Conservation (phyloP, 2,329 filamentous ascomycete genomes). For the Gliomastix tumulicola region DNA sequence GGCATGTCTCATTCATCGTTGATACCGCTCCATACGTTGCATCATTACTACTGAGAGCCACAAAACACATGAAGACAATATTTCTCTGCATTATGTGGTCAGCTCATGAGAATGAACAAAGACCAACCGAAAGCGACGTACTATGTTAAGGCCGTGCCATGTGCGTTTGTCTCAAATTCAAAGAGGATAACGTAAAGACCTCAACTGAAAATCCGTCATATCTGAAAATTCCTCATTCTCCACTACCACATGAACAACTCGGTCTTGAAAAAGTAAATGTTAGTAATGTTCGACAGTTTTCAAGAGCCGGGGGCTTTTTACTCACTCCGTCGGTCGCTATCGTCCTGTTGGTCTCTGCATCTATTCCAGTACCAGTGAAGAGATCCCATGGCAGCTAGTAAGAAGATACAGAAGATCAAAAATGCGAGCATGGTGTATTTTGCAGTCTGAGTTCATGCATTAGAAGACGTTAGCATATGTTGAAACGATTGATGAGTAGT, state of each 20-base stretch:
- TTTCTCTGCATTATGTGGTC: too few relatives aligned
- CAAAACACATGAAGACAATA: too few relatives aligned
- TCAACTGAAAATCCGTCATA: slow-evolving; percentile 4
- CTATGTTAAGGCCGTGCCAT: too few relatives aligned
- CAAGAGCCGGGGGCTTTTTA: too few relatives aligned
- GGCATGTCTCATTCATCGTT: too few relatives aligned
- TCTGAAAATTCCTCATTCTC: slow-evolving; percentile 5
- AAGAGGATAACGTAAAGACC: slow-evolving; percentile 4
- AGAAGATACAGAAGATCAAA: neutral
- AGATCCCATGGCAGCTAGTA: slow-evolving; percentile 2
- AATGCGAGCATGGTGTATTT: slow-evolving; percentile 6
- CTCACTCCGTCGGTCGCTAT: neutral
- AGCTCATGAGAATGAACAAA: too few relatives aligned
- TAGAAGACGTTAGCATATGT: too few relatives aligned
- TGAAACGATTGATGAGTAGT: too few relatives aligned
- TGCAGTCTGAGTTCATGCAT: slow-evolving; percentile 1
- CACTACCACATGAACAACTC: neutral
- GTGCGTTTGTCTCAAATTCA: too few relatives aligned
- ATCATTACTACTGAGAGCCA: too few relatives aligned
- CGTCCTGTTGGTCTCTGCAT: slow-evolving; percentile 1
- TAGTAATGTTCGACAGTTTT: neutral
- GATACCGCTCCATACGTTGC: too few relatives aligned
- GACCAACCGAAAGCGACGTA: too few relatives aligned
- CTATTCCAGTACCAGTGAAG: slow-evolving; percentile 4
- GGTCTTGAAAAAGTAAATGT: neutral